Base-by-base conservation (phyloP, 2,329 filamentous ascomycete genomes). In the Pyrenochaeta sp. region DNA sequence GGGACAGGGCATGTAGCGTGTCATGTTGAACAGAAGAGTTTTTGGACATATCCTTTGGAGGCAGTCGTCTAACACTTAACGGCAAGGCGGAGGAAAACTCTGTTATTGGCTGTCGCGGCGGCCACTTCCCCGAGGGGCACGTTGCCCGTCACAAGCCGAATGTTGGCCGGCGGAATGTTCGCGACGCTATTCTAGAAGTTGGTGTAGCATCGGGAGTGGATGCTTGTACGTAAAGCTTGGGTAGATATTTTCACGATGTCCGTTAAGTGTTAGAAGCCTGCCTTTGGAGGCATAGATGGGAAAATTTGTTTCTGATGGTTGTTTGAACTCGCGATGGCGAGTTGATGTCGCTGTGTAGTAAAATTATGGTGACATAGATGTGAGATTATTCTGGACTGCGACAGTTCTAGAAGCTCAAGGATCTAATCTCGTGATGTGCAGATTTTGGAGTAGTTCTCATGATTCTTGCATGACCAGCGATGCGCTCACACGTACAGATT, bases 171-270 rank as follows among this genome's bases (percentile, higher is more conserved):
- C 40, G 40, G n/a, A n/a, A 15, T 37, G 39, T 43, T 53, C 30
- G 32, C 34, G 19, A 58, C 42, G 51, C 49, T 51, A 44, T 32
- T 58, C 62, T 60, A 62, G 62, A 65, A 43, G 39, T 47, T 59
- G 55, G 40, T 56, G 51, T 62, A 45, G 51, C 61, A 56, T 57
- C 50, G 12, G 32, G 46, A 57, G 64, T 63, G 64, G 62, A 66
- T 66, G 64, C 50, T 66, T 65, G 64, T 66, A 66, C 64, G 64
- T 66, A 66, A 66, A 60, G 45, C 39, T 30, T 24, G 39, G 25
- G 43, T 40, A 42, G 15, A 27, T 37, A 32, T 53, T 56, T 52
- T 36, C 25, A 52, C 15, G 32, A 50, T 54, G 61, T 56, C 62
- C 59, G 45, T 65, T 63, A 66, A 66, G 36, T 66, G 64, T 55